phyloP scores from a whole-genome alignment of 768 basidiomycete species.

The Clavulina sp. region DNA sequence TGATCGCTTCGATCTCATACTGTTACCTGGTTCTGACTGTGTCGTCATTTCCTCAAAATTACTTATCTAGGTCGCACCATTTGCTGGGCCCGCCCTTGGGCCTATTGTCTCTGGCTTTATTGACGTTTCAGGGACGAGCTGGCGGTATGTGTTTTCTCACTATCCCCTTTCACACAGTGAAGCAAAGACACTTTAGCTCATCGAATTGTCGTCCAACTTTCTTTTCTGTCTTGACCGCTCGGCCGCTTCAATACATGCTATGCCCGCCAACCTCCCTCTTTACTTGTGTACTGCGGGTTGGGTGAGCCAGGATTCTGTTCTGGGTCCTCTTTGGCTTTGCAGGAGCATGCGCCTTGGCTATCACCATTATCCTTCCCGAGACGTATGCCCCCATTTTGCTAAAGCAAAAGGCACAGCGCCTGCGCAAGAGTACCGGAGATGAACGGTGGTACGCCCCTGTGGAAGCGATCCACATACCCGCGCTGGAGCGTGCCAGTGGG shows the following conservation, averaged over 20 bases:
- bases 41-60: too few relatives aligned
- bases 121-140: not conserved
- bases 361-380: slow-evolving; percentile 12
- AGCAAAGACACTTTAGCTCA: too few relatives aligned
- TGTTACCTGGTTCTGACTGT: too few relatives aligned
- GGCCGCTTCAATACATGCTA: not conserved
- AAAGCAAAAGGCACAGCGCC: slow-evolving; percentile 9
- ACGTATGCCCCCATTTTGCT: slow-evolving; percentile 12
- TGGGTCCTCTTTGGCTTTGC: slow-evolving; percentile 14
- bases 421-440: slow-evolving; percentile 17
- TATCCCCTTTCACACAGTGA: too few relatives aligned
- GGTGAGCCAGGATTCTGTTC: slow-evolving; percentile 13
- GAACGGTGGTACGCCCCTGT: slow-evolving; percentile 1
- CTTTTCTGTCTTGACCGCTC: not conserved
- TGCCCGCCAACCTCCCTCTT: too few relatives aligned
- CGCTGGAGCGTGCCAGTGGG: not conserved
- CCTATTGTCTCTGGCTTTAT: slow-evolving; percentile 14
- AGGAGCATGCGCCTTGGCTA: slow-evolving; percentile 4
- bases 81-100: slow-evolving; percentile 15
- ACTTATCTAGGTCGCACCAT: too few relatives aligned
- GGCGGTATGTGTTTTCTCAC: not conserved
- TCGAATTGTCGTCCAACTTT: too few relatives aligned
- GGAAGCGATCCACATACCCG: not conserved
- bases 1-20: too few relatives aligned
- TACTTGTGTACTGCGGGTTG: too few relatives aligned